Conservation (phyloP, 2,329 filamentous ascomycete genomes). For the Neonectria punicea region DNA sequence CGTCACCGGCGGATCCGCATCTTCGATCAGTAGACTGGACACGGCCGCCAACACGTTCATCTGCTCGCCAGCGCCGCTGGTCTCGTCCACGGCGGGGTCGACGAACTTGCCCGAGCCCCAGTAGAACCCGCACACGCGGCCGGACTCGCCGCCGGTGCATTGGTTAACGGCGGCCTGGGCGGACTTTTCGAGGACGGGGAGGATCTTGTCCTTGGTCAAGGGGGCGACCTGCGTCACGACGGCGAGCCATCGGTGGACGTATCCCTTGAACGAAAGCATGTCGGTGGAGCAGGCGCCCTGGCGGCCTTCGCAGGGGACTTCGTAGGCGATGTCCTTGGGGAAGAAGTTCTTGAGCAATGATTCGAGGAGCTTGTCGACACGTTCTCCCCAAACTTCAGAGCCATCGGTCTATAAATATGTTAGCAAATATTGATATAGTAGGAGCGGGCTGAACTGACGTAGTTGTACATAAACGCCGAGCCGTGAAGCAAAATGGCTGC, state of each 20-base stretch:
- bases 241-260: conserved; percentile 73
- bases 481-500: conserved; percentile 71
- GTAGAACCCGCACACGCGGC: conserved; percentile 71
- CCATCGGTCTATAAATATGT: conserved; percentile 58
- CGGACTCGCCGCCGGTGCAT: conserved; percentile 68
- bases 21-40: conserved; percentile 58
- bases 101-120: conserved; percentile 64
- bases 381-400: conserved; percentile 63
- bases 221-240: conserved; percentile 71
- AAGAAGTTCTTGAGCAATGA: conserved; percentile 63
- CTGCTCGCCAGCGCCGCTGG: conserved; percentile 66
- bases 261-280: conserved; percentile 78
- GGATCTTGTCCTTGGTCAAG: conserved; percentile 63
- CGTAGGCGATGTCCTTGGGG: conserved; percentile 68
- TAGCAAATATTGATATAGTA: not conserved
- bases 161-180: conserved; percentile 68
- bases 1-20: conserved; percentile 55
- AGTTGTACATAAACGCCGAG: conserved; percentile 76
- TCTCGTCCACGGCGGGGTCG: conserved; percentile 61
- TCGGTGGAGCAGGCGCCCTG: conserved; percentile 73
- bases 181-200: conserved; percentile 67
- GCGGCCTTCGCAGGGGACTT: conserved; percentile 71
- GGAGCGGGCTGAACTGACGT: conserved; percentile 49
- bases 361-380: conserved; percentile 65
- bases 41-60: conserved; percentile 68